Base-by-base conservation (phyloP, 2,329 filamentous ascomycete genomes). In the Westerdykella aurantiaca region DNA sequence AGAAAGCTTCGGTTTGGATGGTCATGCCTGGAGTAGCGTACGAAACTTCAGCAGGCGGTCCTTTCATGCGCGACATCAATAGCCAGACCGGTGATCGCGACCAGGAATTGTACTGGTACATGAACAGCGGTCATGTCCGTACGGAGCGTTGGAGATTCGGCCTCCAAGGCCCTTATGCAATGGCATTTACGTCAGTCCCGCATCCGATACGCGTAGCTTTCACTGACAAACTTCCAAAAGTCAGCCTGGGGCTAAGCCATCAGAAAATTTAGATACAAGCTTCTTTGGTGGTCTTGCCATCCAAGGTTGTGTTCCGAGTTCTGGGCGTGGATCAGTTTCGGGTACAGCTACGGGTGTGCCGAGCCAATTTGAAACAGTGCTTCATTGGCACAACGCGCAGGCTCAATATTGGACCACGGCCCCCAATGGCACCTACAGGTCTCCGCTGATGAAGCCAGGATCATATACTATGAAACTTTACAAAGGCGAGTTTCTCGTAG, bases 321-420 rank as follows among this genome's bases (percentile, higher is more conserved):
- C 44, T 41, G 49, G 43, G 14, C 51, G 55, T 10, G 55, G 55
- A 6, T 47, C 46, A 3, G 49, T 56, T 7, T 45, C 51, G 17
- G 55, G 55, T 5, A 50, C 34, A 18, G 48, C 53, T 6, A 46
- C 48, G 7, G 53, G 55, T 16, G 51, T 57, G 3, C 46, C 51
- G 5, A 43, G 23, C 12, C 31, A 45, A 2, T 56, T 56, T 34
- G 55, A 57, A 37, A 51, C 51, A 1, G 53, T 57, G 3, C 68
- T 83, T 1, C 80, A 84, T 61, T 84, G 80, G 80, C 64, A 75
- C 63, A 84, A 83, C 62, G 60, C 55, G 7, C 69, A 69, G 2
- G 77, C 79, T 1, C 81, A 84, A 57, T 83, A 83, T 68, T 84
- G 81, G 81, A 52, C 55, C 2, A 57, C 56, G 31, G 49, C 49